These are phyloP conservation scores for Quercus lobata DNA, from an alignment of 331 rosid species.

Conservation along the genomic window DNA sequence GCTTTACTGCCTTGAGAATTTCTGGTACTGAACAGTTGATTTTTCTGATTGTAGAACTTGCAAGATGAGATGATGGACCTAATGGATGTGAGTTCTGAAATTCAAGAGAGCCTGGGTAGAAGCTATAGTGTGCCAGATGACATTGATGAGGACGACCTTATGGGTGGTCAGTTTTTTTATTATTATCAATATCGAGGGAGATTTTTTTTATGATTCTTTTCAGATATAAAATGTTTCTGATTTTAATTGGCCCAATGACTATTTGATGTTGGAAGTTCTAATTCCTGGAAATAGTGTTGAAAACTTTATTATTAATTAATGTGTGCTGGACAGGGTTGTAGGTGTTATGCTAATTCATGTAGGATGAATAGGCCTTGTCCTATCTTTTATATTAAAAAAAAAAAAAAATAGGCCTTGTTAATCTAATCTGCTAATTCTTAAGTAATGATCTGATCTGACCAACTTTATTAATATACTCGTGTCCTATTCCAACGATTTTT, in stretches of 20 bases:
- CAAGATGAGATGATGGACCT: constrained; percentile 99
- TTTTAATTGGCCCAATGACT: not conserved
- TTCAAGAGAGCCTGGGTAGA: constrained; percentile 93
- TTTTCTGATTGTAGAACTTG: constrained; percentile 51
- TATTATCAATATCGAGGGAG: not conserved
- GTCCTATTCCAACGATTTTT: not conserved
- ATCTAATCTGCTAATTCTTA: not conserved
- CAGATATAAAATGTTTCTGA: not conserved
- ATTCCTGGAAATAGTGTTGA: not conserved
- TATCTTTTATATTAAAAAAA: too few species aligned
- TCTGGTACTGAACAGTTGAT: constrained; percentile 16
- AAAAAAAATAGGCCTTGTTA: not conserved
- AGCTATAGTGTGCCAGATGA: constrained; percentile 97
- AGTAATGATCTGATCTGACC: not conserved
- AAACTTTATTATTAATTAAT: not conserved
- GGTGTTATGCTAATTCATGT: not conserved
- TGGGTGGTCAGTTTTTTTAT: constrained; percentile 74
- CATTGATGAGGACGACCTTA: constrained; percentile 90
- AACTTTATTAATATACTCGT: too few species aligned
- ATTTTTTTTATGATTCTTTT: not conserved
- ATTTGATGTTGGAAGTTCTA: not conserved
- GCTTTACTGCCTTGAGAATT: not conserved
- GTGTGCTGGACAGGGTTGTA: not conserved
- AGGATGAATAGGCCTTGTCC: not conserved
- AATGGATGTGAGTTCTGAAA: constrained; percentile 93